These are phyloP conservation scores for Chrysanthemum lavandulifolium DNA, from an alignment of 129 eudicot species.

Conservation along the genomic window DNA sequence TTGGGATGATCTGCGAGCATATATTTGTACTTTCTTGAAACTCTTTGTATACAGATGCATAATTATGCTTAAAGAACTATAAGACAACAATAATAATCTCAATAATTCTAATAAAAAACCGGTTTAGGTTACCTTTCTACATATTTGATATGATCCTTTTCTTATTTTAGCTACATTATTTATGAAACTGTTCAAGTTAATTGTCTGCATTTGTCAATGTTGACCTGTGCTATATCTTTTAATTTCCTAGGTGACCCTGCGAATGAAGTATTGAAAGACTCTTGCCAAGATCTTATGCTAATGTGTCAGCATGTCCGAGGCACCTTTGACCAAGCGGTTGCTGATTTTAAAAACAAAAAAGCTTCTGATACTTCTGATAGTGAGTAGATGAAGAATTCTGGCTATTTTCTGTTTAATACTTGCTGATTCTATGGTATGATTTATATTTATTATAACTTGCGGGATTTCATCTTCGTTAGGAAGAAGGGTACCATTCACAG, in stretches of 20 bases:
- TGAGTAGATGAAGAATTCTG: slow-evolving; percentile 14
- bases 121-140: too few relatives aligned
- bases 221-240: neutral
- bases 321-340: slow-evolving; percentile 67
- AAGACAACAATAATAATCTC: too few relatives aligned
- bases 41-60: too few relatives aligned
- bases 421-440: slow-evolving; percentile 11
- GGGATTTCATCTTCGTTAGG: slow-evolving; percentile 8
- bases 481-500: too few relatives aligned
- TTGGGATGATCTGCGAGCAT: too few relatives aligned
- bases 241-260: slow-evolving; percentile 72
- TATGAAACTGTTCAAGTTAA: neutral
- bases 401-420: neutral
- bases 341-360: slow-evolving; percentile 47
- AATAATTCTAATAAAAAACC: too few relatives aligned
- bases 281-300: slow-evolving; percentile 79
- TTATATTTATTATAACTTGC: slow-evolving; percentile 6
- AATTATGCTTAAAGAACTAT: too few relatives aligned
- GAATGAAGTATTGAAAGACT: slow-evolving; percentile 71
- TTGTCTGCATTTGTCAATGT: neutral
- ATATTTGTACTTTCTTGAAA: too few relatives aligned
- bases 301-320: slow-evolving; percentile 74
- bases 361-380: slow-evolving; percentile 29
- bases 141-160: too few relatives aligned
- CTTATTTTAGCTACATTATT: too few relatives aligned